A percentile compares a stretch with the other conserved stretches of the same genome.
phyloP scores from a whole-genome alignment of 2,329 filamentous ascomycete species.

The Fusarium sp. region DNA sequence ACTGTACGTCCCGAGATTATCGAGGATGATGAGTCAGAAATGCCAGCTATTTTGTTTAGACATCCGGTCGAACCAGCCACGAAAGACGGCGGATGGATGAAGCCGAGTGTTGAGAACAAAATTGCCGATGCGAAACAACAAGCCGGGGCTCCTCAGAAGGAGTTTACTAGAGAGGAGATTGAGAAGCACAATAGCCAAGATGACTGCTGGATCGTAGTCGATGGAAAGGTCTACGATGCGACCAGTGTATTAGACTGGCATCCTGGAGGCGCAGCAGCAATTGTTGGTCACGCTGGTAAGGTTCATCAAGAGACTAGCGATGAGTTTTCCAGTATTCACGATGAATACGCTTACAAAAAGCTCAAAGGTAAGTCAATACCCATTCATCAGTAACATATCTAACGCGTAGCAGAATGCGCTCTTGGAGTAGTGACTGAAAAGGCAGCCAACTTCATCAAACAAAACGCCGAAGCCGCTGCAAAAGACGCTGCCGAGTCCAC shows the following conservation, averaged over 20 bases:
- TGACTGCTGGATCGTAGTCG: slow-evolving; percentile 69
- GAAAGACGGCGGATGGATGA: slow-evolving; percentile 66
- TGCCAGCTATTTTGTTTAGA: slow-evolving; percentile 58
- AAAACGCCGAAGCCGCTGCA: slow-evolving; percentile 58
- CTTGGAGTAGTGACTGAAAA: slow-evolving; percentile 66
- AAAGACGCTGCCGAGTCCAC: slow-evolving; percentile 55
- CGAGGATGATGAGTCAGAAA: slow-evolving; percentile 49
- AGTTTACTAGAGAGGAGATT: slow-evolving; percentile 68
- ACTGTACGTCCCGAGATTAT: slow-evolving; percentile 58
- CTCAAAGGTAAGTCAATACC: slow-evolving; percentile 54
- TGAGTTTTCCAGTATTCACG: slow-evolving; percentile 66
- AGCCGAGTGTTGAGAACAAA: slow-evolving; percentile 61
- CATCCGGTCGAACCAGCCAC: slow-evolving; percentile 63
- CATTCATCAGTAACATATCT: slow-evolving; percentile 26
- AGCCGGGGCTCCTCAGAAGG: slow-evolving; percentile 61
- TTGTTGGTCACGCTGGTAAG: slow-evolving; percentile 65
- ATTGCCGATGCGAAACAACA: slow-evolving; percentile 62
- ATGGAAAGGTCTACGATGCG: slow-evolving; percentile 66
- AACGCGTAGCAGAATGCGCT: slow-evolving; percentile 57
- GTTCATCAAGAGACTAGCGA: slow-evolving; percentile 64
- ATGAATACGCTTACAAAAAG: slow-evolving; percentile 65
- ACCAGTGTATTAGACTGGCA: slow-evolving; percentile 58
- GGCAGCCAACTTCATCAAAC: slow-evolving; percentile 61
- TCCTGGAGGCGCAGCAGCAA: slow-evolving; percentile 56
- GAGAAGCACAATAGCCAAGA: slow-evolving; percentile 64